Evolutionary conservation across 176 grass and related monocot genomes (phyloP).

Genomic region (Poa pratensis): DNA sequence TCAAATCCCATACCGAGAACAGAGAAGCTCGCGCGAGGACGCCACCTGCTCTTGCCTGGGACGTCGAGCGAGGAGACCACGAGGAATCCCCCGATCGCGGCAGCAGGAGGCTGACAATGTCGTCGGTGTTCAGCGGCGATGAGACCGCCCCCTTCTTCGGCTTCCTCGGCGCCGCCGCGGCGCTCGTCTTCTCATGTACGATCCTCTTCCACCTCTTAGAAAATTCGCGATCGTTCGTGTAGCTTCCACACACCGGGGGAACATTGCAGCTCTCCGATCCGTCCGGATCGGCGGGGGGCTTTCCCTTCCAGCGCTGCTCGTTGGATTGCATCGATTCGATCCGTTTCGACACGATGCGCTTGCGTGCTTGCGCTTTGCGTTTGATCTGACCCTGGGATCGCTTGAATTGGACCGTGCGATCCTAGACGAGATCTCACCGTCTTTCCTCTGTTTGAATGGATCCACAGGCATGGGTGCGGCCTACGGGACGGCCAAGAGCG

Average conservation of each 20-base stretch:
- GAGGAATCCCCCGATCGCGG: background rate
- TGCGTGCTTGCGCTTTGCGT: background rate
- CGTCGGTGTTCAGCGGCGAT: conserved; percentile 86
- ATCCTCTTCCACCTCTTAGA: background rate
- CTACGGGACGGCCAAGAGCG: conserved; percentile 73
- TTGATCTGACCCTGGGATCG: background rate
- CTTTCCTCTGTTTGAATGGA: background rate
- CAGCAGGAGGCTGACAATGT: conserved; percentile 45
- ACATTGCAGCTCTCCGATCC: background rate
- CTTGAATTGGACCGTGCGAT: background rate
- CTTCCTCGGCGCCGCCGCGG: conserved; percentile 95
- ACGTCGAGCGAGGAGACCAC: background rate
- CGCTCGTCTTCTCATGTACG: conserved; percentile 95
- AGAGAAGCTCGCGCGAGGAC: background rate
- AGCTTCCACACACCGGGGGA: background rate
- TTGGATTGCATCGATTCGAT: conserved; percentile 21
- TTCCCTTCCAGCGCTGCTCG: background rate
- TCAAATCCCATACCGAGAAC: background rate
- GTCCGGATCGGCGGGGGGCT: background rate
- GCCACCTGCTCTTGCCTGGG: background rate
- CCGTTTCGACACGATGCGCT: background rate
- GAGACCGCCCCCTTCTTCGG: conserved; percentile 99
- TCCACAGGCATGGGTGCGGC: conserved; percentile 70
- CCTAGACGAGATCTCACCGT: conserved; percentile 15
- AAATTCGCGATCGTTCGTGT: background rate